Evolutionary conservation across 2,329 filamentous ascomycete species (phyloP).

Genomic region (Chalaropsis thielavioides): DNA sequence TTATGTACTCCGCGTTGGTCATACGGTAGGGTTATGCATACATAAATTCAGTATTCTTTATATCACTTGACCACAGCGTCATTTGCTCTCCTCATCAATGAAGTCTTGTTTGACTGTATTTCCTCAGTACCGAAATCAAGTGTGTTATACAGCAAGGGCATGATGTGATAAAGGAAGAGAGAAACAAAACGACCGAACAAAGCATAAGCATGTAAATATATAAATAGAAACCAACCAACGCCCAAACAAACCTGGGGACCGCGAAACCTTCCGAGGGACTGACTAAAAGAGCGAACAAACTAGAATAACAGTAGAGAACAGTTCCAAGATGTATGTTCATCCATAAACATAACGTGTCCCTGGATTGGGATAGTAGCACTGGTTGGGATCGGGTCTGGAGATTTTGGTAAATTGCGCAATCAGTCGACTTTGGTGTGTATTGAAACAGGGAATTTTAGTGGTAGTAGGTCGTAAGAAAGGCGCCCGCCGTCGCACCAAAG

Average conservation of each 20-base stretch:
- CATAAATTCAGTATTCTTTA: no score
- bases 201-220: slow-evolving; percentile 4
- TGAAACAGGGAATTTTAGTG: slow-evolving; percentile 15
- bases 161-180: not conserved
- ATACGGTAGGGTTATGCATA: no score
- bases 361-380: not conserved
- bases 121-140: no score
- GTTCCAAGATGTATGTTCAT: not conserved
- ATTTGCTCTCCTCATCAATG: no score
- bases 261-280: slow-evolving; percentile 9
- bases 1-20: no score
- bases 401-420: slow-evolving; percentile 5
- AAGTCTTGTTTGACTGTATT: no score
- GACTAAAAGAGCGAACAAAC: not conserved
- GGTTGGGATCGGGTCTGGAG: not conserved
- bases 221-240: slow-evolving; percentile 3
- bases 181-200: not conserved
- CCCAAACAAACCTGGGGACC: slow-evolving; percentile 12
- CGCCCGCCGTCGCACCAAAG: slow-evolving; percentile 16
- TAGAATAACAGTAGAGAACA: not conserved
- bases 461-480: slow-evolving; percentile 9
- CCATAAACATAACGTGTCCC: not conserved
- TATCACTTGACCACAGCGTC: no score
- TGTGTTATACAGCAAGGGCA: no score
- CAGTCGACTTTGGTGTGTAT: slow-evolving; percentile 9